phyloP scores from a whole-genome alignment of 192 early-diverging fungal genomes.

The Coemansia asiatica region DNA sequence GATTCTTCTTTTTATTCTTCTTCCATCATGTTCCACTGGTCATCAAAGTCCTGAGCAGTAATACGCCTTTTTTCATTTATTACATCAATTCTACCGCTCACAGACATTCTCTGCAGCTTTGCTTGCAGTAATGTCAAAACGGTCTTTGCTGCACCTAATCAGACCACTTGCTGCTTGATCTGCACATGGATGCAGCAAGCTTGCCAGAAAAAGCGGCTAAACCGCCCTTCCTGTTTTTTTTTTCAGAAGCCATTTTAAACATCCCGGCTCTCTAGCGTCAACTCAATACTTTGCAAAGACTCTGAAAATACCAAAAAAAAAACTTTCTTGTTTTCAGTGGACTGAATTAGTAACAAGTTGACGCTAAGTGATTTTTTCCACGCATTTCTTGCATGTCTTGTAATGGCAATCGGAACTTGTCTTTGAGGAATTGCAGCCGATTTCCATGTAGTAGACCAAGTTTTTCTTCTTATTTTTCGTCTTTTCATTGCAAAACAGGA shows the following conservation, averaged over 20 bases:
- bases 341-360: neutral
- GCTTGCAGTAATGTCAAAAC: neutral
- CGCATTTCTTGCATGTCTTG: neutral
- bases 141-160: neutral
- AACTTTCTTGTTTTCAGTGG: neutral
- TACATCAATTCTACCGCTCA: neutral
- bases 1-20: neutral
- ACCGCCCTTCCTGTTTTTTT: neutral
- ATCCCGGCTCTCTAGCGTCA: neutral
- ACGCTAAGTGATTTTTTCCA: conserved; percentile 2
- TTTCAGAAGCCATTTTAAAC: neutral
- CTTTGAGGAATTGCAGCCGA: neutral
- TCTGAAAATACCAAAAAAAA: neutral
- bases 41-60: neutral
- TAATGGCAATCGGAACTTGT: conserved; percentile 6
- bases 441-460: neutral
- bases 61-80: neutral
- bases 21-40: neutral
- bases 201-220: neutral
- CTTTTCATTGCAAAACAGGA: neutral
- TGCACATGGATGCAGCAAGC: neutral
- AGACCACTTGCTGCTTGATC: neutral
- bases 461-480: conserved; percentile 1
- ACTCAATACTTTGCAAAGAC: neutral
- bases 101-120: neutral